Evolutionary conservation across 2,329 filamentous ascomycete genomes (phyloP).

Genomic region (Trichothecium roseum): DNA sequence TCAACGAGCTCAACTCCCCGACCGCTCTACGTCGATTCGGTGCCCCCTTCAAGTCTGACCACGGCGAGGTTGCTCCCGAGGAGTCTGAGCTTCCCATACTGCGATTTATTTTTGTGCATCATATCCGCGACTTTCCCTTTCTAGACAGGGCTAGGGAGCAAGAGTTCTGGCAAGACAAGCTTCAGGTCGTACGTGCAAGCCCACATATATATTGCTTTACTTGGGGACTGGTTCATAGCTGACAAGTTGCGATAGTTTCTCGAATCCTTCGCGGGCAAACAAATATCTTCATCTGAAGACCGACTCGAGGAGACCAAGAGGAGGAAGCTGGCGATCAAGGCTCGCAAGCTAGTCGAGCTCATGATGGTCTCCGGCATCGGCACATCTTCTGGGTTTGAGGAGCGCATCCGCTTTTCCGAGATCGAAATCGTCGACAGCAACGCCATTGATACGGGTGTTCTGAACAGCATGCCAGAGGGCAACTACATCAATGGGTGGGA

Average conservation of each 20-base stretch:
- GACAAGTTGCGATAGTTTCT: slow-evolving; percentile 59
- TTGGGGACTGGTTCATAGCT: neutral
- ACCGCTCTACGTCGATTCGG: slow-evolving; percentile 93
- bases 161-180: slow-evolving; percentile 98
- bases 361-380: slow-evolving; percentile 99
- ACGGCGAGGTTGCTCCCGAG: slow-evolving; percentile 83
- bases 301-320: slow-evolving; percentile 93
- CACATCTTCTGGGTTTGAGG: slow-evolving; percentile 93
- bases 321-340: slow-evolving; percentile 82
- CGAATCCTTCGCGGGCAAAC: slow-evolving; percentile 93
- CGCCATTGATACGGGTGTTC: slow-evolving; percentile 81
- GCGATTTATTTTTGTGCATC: slow-evolving; percentile 94
- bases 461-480: slow-evolving; percentile 81
- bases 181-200: slow-evolving; percentile 66
- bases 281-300: slow-evolving; percentile 95
- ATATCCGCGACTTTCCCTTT: slow-evolving; percentile 96
- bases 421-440: slow-evolving; percentile 92
- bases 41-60: slow-evolving; percentile 86
- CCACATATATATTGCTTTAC: neutral
- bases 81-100: slow-evolving; percentile 91
- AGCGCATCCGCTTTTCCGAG: slow-evolving; percentile 91
- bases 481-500: slow-evolving; percentile 95
- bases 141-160: slow-evolving; percentile 94
- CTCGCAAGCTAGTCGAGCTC: slow-evolving; percentile 88
- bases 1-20: slow-evolving; percentile 84